Evolutionary conservation across 306 rosid genomes (phyloP), one percentile per base, ranked within the genome.

Genomic region (Quillaja saponaria): DNA sequence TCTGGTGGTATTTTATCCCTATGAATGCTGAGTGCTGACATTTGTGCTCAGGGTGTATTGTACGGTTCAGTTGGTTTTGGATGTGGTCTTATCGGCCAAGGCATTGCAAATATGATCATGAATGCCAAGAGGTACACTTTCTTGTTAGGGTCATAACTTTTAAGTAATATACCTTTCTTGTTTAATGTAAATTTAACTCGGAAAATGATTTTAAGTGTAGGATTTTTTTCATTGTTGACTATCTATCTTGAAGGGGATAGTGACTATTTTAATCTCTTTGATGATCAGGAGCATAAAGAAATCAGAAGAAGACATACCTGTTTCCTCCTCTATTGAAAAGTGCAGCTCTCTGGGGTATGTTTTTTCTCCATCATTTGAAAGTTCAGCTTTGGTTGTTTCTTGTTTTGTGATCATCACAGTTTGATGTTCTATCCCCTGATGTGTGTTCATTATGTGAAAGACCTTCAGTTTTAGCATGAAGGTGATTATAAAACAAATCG

Each of bases 81-180:
- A 67, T 92, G 99, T 76, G 99, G 99, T 51, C 79, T 92, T 35
- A 38, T 92, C 58, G 99, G 99, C 68, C 99, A 92, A 78, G 99
- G 99, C 71, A 82, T 92, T 63, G 96, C 95, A 68, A 92, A 92
- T 75, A 73, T 78, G 80, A 80, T 92, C 64, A 92, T 92, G 99
- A 92, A 78, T 62, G 90, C 86, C 33, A 92, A 92, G 77, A 78
- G 96, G 96, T 88, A 82, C 10, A 25, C 2, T 25, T 25, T 4
- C 31, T 25, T 25, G 31, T 2, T 25, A 25, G 4, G 31, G 3
- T 1, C 4, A 4, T 25, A 25, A 25, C 31, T 25, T 25, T 25
- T 25, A 25, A 1, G 31, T 25, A 1, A 4, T 25, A 4, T 4
- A 25, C 31, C 2, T 25, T 2, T 25, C 31, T 25, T 25, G 31